phyloP scores from a whole-genome alignment of 495 filamentous ascomycete genomes.

The Talaromyces trachyspermus region DNA sequence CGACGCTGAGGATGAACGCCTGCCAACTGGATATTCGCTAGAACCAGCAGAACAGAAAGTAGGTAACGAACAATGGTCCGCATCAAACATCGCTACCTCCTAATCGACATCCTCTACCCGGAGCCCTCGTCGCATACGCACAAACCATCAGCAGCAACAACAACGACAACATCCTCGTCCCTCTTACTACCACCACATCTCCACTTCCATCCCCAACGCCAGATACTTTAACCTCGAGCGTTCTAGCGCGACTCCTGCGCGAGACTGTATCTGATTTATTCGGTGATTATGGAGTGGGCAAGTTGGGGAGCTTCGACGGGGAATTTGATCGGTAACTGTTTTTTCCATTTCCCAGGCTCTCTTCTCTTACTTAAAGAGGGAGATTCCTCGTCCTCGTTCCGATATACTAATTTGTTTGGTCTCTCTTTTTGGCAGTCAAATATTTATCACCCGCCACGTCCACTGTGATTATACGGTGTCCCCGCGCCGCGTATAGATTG shows the following conservation, averaged over 20 bases:
- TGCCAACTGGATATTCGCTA: too few species aligned
- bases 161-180: conserved; percentile 10
- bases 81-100: conserved; percentile 88
- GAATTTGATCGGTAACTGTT: conserved; percentile 53
- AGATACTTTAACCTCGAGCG: conserved; percentile 51
- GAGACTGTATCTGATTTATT: conserved; percentile 64
- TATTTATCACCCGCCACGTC: conserved; percentile 90
- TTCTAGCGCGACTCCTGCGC: conserved; percentile 60
- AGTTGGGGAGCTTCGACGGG: conserved; percentile 44
- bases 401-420: conserved; percentile 8
- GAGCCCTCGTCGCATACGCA: conserved; percentile 31
- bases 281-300: conserved; percentile 84
- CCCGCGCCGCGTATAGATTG: conserved; percentile 70
- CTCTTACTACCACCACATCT: conserved; percentile 34
- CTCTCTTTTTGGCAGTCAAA: conserved; percentile 54
- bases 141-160: neutral
- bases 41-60: too few species aligned
- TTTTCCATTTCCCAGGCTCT: neutral
- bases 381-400: conserved; percentile 5
- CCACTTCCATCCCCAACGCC: conserved; percentile 71
- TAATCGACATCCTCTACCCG: conserved; percentile 87
- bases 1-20: too few species aligned
- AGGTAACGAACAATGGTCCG: conserved; percentile 64
- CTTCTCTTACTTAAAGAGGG: conserved; percentile 1
- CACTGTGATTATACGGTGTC: conserved; percentile 79